phyloP scores from a whole-genome alignment of 2,329 filamentous ascomycete species.

The Saccharata proteae region DNA sequence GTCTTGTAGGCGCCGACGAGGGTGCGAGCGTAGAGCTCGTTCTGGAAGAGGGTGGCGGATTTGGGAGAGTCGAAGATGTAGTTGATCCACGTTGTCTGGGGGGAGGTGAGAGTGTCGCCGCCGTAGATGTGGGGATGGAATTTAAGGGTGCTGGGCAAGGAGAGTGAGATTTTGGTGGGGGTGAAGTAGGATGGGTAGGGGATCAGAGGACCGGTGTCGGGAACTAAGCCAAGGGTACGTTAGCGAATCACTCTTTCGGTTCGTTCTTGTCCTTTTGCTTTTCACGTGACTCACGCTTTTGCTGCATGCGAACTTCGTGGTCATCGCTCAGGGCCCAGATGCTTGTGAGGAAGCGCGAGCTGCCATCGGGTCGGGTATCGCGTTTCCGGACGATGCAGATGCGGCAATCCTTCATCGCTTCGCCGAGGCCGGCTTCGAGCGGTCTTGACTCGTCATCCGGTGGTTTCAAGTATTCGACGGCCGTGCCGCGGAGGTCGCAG shows the following conservation, averaged over 20 bases:
- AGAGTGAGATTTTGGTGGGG: slow-evolving; percentile 31
- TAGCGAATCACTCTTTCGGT: too few species aligned
- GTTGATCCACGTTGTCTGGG: slow-evolving; percentile 33
- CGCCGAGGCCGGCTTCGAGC: slow-evolving; percentile 28
- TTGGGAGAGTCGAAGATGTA: slow-evolving; percentile 25
- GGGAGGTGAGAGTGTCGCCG: slow-evolving; percentile 18
- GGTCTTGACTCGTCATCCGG: slow-evolving; percentile 22
- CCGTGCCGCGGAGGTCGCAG: slow-evolving; percentile 29
- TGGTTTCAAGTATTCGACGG: slow-evolving; percentile 30
- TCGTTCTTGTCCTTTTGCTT: too few species aligned
- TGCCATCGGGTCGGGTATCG: slow-evolving; percentile 23
- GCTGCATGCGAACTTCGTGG: slow-evolving; percentile 28
- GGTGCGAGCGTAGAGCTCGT: slow-evolving; percentile 32
- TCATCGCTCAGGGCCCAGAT: slow-evolving; percentile 35
- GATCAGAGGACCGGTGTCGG: slow-evolving; percentile 28
- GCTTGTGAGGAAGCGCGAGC: slow-evolving; percentile 28
- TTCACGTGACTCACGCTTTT: slow-evolving; percentile 24
- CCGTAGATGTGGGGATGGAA: slow-evolving; percentile 29
- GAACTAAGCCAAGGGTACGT: too few species aligned
- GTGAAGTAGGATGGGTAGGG: slow-evolving; percentile 35
- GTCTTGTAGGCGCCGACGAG: slow-evolving; percentile 32
- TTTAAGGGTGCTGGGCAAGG: slow-evolving; percentile 24
- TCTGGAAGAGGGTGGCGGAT: slow-evolving; percentile 31
- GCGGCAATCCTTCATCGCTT: slow-evolving; percentile 25
- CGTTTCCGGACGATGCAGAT: slow-evolving; percentile 33